Percentiles rank a stretch among this genome's conserved stretches.
phyloP scores from a whole-genome alignment of 495 filamentous ascomycete genomes.

The Penicillium silybi region DNA sequence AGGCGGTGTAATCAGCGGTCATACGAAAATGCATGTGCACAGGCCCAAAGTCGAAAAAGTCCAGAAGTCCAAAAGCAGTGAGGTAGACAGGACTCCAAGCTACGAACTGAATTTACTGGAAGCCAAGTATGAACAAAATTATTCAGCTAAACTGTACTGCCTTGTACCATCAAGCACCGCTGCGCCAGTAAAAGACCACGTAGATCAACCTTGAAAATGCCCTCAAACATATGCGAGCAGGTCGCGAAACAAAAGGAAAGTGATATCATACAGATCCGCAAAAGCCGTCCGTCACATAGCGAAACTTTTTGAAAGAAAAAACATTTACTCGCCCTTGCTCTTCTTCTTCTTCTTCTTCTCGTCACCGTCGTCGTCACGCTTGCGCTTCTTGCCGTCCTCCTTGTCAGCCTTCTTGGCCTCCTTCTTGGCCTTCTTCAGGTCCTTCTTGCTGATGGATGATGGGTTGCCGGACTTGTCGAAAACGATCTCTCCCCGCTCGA shows the following conservation, averaged over 20 bases:
- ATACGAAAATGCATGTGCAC: no score
- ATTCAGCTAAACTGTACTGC: constrained; percentile 33
- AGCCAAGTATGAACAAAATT: constrained; percentile 30
- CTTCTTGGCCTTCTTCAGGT: constrained; percentile 71
- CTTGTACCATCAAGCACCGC: constrained; percentile 34
- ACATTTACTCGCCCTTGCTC: constrained; percentile 47
- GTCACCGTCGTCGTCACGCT: constrained; percentile 46
- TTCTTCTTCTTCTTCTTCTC: constrained; percentile 60
- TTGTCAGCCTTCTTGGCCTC: constrained; percentile 53
- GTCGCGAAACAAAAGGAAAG: constrained; percentile 29
- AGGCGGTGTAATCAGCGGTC: constrained; percentile 13
- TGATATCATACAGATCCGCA: constrained; percentile 49
- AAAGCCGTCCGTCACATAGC: constrained; percentile 32
- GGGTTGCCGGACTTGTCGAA: constrained; percentile 57
- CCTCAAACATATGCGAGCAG: constrained; percentile 38
- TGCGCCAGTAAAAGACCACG: constrained; percentile 27
- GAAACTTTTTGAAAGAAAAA: constrained; percentile 28
- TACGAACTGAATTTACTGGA: neutral
- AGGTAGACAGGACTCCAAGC: neutral
- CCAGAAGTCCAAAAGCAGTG: neutral
- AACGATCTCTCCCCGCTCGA: constrained; percentile 62
- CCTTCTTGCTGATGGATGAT: constrained; percentile 66
- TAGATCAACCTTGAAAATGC: constrained; percentile 41
- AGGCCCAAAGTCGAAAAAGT: neutral
- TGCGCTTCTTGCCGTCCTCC: constrained; percentile 53